These are phyloP conservation scores for Sporothrix inflata DNA, from an alignment of 2,329 filamentous ascomycete species.

Conservation along the genomic window DNA sequence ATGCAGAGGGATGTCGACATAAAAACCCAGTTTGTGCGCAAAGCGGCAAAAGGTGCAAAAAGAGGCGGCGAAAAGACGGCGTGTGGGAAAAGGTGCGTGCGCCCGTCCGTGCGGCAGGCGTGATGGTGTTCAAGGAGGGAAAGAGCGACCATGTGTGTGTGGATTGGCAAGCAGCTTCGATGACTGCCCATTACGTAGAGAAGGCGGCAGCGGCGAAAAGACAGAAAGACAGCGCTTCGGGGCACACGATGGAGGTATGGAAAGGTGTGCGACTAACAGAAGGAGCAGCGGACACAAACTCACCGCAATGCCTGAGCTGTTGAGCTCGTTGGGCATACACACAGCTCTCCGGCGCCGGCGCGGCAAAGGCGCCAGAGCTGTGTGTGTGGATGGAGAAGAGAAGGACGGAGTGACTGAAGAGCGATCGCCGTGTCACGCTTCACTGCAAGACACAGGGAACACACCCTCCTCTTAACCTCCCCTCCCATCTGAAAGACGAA, in stretches of 20 bases:
- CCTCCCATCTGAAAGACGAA: neutral
- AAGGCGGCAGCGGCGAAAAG: neutral
- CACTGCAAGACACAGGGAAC: neutral
- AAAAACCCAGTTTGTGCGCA: constrained; percentile 1
- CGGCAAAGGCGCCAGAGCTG: neutral
- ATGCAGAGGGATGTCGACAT: neutral
- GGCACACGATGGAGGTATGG: neutral
- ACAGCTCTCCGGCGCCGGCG: neutral
- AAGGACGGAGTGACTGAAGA: neutral
- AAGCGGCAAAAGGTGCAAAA: neutral
- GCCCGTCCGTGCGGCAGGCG: constrained; percentile 17
- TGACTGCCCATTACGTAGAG: neutral
- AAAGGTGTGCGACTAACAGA: neutral
- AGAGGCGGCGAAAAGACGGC: neutral
- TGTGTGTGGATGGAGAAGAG: neutral
- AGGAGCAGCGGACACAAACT: neutral
- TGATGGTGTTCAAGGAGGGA: neutral
- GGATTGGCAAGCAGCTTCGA: neutral
- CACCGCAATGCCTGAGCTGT: neutral
- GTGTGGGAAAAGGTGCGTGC: constrained; percentile 5
- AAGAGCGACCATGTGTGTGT: neutral
- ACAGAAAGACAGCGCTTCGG: neutral
- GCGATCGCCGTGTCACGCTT: constrained; percentile 8
- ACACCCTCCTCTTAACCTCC: neutral
- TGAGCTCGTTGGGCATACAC: constrained; percentile 18